A percentile compares a stretch with the other conserved stretches of the same genome.
These are phyloP conservation scores for Triglochin maritima DNA, from an alignment of 106 monocot genomes.

Conservation along the genomic window DNA sequence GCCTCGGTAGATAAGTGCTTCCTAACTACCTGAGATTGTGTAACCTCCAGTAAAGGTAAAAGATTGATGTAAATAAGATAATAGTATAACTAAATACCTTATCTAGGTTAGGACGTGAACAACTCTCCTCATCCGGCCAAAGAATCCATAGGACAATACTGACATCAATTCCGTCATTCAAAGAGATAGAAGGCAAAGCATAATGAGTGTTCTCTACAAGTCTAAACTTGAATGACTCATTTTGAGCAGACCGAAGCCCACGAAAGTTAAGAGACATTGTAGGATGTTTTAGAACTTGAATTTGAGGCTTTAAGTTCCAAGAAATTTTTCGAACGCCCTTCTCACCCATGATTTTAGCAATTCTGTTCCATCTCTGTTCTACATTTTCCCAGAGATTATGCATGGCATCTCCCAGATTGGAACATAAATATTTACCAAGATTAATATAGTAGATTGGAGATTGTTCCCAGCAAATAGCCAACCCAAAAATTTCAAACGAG, in stretches of 20 bases:
- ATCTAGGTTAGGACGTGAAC: slow-evolving; percentile 60
- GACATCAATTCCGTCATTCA: slow-evolving; percentile 59
- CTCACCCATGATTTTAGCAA: slow-evolving; percentile 53
- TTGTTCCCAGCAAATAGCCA: slow-evolving; percentile 87
- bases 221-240: slow-evolving; percentile 21
- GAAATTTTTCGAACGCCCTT: slow-evolving; percentile 52
- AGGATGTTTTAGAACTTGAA: slow-evolving; percentile 67
- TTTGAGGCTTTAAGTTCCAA: slow-evolving; percentile 87
- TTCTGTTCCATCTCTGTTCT: slow-evolving; percentile 57
- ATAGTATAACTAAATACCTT: slow-evolving; percentile 37
- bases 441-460: slow-evolving; percentile 87
- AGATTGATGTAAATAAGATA: not conserved
- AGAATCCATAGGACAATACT: slow-evolving; percentile 70
- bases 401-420: slow-evolving; percentile 10
- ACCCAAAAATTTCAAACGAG: slow-evolving; percentile 69
- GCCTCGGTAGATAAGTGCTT: slow-evolving; percentile 58
- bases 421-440: slow-evolving; percentile 49
- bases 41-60: not conserved
- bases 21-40: slow-evolving; percentile 48
- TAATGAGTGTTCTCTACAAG: slow-evolving; percentile 50
- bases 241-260: slow-evolving; percentile 21
- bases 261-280: slow-evolving; percentile 48
- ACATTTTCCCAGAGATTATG: slow-evolving; percentile 28
- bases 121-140: slow-evolving; percentile 99
- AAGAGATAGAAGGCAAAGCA: slow-evolving; percentile 32